A percentile compares a stretch with the other conserved stretches of the same genome.
phyloP scores from a whole-genome alignment of 805 yeast genomes.

The Myxozyma geophila region DNA sequence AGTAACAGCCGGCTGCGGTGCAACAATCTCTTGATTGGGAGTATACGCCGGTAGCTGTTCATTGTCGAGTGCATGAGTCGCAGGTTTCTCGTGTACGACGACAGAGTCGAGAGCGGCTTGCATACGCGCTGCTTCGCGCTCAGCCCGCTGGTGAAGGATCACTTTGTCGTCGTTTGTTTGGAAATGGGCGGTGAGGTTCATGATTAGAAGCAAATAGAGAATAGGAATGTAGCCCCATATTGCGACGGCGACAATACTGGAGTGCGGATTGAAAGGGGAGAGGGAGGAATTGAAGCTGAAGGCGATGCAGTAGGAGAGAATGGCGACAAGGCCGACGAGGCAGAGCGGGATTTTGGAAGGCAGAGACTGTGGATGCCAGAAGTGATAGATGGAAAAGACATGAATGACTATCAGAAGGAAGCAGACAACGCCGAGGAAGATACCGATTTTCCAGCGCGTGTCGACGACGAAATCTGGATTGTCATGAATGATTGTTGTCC shows the following conservation, averaged over 20 bases:
- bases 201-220: constrained; percentile 34
- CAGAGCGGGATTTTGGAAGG: constrained; percentile 34
- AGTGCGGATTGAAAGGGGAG: constrained; percentile 39
- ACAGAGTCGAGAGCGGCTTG: constrained; percentile 20
- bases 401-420: constrained; percentile 34
- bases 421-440: constrained; percentile 38
- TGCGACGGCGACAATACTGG: constrained; percentile 37
- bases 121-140: constrained; percentile 28
- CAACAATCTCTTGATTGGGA: neutral
- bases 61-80: neutral
- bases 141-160: constrained; percentile 29
- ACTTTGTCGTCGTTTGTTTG: constrained; percentile 40
- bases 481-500: constrained; percentile 32
- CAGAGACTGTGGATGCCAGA: constrained; percentile 35
- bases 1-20: neutral
- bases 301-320: constrained; percentile 35
- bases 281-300: constrained; percentile 24
- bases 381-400: constrained; percentile 33
- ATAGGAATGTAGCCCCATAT: constrained; percentile 40
- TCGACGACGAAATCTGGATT: constrained; percentile 30
- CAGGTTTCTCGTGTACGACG: constrained; percentile 16
- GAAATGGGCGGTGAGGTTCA: constrained; percentile 38
- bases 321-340: constrained; percentile 24
- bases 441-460: constrained; percentile 41
- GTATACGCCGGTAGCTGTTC: neutral